Base-by-base conservation (phyloP, 768 basidiomycete species). In the Psilocybe cubensis region DNA sequence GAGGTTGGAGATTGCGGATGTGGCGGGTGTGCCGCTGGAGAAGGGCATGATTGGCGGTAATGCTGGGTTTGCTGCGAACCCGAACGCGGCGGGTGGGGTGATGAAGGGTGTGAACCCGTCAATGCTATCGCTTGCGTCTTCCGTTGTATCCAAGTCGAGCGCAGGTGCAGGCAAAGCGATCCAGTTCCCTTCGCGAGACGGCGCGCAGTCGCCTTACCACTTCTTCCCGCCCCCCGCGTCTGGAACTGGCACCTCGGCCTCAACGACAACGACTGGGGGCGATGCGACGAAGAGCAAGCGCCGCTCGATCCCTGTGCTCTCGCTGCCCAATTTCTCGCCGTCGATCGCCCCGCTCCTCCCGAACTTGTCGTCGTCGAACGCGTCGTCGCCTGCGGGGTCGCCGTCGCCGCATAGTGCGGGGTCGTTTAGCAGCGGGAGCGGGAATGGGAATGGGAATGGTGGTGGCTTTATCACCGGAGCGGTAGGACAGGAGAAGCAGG, bases 151-250 rank as follows among this genome's bases (percentile, higher is more conserved):
- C 35, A 17, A 11, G 5, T 0, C 5, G n/a, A 38, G 12, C 12
- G n/a, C 12, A 11, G n/a, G 35, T 17, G 3, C 10, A 11, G 35
- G 12, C 35, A 38, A 50, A 43, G 69, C 72, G 23, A 63, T 80
- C 27, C 80, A 81, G 28, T 88, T 88, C 65, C 86, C 75, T 49
- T 58, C 63, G 35, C 35, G n/a, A 38, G 35, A 4, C 1, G 14
- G 14, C 8, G 31, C 29, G 46, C 25, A 27, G 4, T 48, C 46
- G 17, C 28, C 46, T 12, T 52, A 52, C 40, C 50, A 52, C 12
- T 41, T 40, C 33, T 38, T 38, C 21, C 29, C 28, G 24, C 60
- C 73, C 57, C 65, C 68, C 56, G 33, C 52, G 2, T 25, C n/a
- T 20, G 35, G 45, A n/a, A 17, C 58, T 67, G 67, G 14, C 66